Percentiles rank a stretch among this genome's conserved stretches.
phyloP scores from a whole-genome alignment of 306 rosid genomes.

The Fragaria iinumae region DNA sequence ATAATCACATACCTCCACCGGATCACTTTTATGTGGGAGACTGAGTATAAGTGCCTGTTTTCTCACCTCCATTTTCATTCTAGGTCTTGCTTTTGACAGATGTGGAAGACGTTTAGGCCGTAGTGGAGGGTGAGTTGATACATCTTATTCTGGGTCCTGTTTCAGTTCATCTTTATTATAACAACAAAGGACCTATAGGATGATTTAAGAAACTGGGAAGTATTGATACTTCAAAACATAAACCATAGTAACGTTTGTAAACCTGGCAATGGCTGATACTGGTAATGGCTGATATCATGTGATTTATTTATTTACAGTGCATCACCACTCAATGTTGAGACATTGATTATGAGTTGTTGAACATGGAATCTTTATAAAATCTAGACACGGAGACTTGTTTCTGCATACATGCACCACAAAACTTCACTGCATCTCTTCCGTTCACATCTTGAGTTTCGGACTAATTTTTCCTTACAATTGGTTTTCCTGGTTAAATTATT shows the following conservation, averaged over 20 bases:
- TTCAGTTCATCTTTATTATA: constrained; percentile 8
- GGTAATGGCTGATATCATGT: background rate
- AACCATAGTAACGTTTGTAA: background rate
- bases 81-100: constrained; percentile 91
- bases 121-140: constrained; percentile 77
- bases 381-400: too few species aligned
- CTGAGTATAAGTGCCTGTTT: background rate
- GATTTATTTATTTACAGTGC: background rate
- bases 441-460: background rate
- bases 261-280: background rate
- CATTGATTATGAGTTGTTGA: background rate
- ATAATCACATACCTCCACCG: background rate
- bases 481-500: constrained; percentile 1
- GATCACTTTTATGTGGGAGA: background rate
- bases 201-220: background rate
- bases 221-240: background rate
- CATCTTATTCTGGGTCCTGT: background rate
- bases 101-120: constrained; percentile 91
- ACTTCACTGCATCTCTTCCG: background rate
- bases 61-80: constrained; percentile 19
- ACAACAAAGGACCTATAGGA: background rate
- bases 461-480: background rate
- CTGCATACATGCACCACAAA: background rate
- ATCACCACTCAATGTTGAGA: background rate
- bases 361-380: constrained; percentile 3